These are phyloP conservation scores for Zygosaccharomyces bailii DNA, from an alignment of 805 yeast genomes.

Conservation along the genomic window DNA sequence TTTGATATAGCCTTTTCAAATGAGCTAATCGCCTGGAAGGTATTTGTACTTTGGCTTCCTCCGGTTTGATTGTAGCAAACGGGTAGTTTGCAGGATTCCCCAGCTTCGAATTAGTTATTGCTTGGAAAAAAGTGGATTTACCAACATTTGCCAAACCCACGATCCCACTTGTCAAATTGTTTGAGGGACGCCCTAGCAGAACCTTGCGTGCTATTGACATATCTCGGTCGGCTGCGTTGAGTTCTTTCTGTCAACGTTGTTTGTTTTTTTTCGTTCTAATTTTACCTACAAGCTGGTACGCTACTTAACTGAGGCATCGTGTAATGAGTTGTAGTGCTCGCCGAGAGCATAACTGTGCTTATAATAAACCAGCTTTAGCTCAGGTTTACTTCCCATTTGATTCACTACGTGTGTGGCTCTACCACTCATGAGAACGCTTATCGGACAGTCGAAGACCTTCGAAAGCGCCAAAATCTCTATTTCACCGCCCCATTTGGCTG, in stretches of 20 bases:
- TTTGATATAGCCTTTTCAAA: conserved; percentile 52
- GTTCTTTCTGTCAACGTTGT: too few relatives aligned
- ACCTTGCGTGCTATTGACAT: conserved; percentile 48
- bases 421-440: conserved; percentile 77
- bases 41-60: conserved; percentile 69
- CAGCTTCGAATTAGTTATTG: conserved; percentile 85
- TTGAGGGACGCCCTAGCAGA: conserved; percentile 75
- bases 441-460: conserved; percentile 63
- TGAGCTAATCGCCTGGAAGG: conserved; percentile 60
- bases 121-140: conserved; percentile 96
- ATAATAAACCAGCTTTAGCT: conserved; percentile 72
- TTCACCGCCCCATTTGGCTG: conserved; percentile 96
- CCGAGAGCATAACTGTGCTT: conserved; percentile 86
- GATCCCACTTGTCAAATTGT: conserved; percentile 74
- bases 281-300: background rate
- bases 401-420: conserved; percentile 63
- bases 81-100: conserved; percentile 99
- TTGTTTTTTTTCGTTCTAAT: background rate
- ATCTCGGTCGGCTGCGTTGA: background rate
- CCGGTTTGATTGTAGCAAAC: conserved; percentile 85
- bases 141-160: conserved; percentile 96
- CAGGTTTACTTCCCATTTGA: conserved; percentile 51
- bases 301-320: conserved; percentile 35
- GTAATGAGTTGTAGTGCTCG: conserved; percentile 88
- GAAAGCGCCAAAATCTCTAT: conserved; percentile 83